A percentile compares a stretch with the other conserved stretches of the same genome.
These are phyloP conservation scores for Talaromyces verruculosus DNA, from an alignment of 2,329 filamentous ascomycete species.

Conservation along the genomic window DNA sequence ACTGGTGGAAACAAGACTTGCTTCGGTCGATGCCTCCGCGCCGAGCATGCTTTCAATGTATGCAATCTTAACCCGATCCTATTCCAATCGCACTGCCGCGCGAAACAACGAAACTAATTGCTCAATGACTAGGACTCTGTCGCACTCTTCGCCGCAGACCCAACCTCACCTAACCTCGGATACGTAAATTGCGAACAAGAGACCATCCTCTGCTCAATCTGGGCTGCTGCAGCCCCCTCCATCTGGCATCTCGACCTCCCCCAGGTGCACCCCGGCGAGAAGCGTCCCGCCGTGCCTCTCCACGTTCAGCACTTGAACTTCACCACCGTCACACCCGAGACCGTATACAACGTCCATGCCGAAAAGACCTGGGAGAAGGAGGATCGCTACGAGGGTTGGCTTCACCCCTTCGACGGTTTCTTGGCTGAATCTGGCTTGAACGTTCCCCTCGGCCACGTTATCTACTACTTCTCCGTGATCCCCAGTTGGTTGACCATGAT, in stretches of 20 bases:
- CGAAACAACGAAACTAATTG: neutral
- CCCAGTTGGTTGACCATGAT: conserved; percentile 67
- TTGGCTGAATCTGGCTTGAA: conserved; percentile 55
- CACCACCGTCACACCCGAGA: conserved; percentile 56
- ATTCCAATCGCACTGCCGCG: neutral
- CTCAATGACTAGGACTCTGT: conserved; percentile 50
- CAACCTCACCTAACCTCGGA: conserved; percentile 58
- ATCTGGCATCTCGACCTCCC: conserved; percentile 61
- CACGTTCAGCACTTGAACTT: conserved; percentile 58
- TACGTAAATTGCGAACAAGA: conserved; percentile 61
- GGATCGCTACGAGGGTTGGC: conserved; percentile 56
- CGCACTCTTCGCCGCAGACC: conserved; percentile 53
- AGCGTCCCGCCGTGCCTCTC: conserved; percentile 53
- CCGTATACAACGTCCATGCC: conserved; percentile 58
- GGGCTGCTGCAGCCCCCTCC: conserved; percentile 57
- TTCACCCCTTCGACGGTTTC: conserved; percentile 62
- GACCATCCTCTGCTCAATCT: conserved; percentile 60
- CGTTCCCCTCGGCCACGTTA: conserved; percentile 56
- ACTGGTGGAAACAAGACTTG: conserved; percentile 66
- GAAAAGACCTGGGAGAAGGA: conserved; percentile 57
- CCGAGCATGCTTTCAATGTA: conserved; percentile 55
- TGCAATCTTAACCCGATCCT: conserved; percentile 23
- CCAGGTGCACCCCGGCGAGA: conserved; percentile 52
- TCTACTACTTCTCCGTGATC: conserved; percentile 58
- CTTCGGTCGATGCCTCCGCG: conserved; percentile 57